These are phyloP conservation scores for Fusarium musae DNA, from an alignment of 2,329 filamentous ascomycete species.

Conservation along the genomic window DNA sequence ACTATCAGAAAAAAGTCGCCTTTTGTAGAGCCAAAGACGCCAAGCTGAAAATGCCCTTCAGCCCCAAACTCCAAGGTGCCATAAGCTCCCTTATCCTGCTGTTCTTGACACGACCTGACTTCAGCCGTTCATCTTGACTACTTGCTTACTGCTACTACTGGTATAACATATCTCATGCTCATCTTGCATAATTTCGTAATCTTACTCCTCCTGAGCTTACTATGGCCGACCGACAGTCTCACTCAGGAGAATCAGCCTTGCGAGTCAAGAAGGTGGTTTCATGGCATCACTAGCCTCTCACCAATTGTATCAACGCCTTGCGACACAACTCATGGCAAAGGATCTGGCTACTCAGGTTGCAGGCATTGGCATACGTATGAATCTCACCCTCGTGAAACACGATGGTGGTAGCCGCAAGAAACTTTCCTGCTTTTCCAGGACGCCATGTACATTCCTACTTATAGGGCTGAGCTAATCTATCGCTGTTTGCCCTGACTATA, in stretches of 20 bases:
- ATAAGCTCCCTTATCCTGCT: slow-evolving; percentile 3
- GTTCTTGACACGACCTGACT: slow-evolving; percentile 17
- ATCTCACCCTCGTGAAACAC: slow-evolving; percentile 15
- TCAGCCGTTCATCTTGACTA: background rate
- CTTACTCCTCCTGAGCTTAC: slow-evolving; percentile 16
- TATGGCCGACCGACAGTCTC: background rate
- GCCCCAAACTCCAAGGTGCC: slow-evolving; percentile 20
- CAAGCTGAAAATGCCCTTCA: slow-evolving; percentile 17
- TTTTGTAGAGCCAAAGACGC: background rate
- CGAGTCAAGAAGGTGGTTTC: background rate
- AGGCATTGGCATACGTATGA: slow-evolving; percentile 1
- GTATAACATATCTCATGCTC: slow-evolving; percentile 8
- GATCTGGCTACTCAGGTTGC: slow-evolving; percentile 9
- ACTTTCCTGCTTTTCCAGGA: slow-evolving; percentile 33
- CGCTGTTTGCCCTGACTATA: slow-evolving; percentile 38
- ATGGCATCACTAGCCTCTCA: background rate
- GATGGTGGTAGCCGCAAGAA: slow-evolving; percentile 1
- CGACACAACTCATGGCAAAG: background rate
- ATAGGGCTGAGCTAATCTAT: slow-evolving; percentile 39
- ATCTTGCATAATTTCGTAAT: slow-evolving; percentile 11
- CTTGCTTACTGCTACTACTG: slow-evolving; percentile 3
- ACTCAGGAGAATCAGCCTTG: slow-evolving; percentile 22
- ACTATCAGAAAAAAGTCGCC: background rate
- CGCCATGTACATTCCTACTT: slow-evolving; percentile 43
- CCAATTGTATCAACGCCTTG: background rate